phyloP scores from a whole-genome alignment of 2,329 filamentous ascomycete genomes.

The Magnaporthiopsis incrustans region DNA sequence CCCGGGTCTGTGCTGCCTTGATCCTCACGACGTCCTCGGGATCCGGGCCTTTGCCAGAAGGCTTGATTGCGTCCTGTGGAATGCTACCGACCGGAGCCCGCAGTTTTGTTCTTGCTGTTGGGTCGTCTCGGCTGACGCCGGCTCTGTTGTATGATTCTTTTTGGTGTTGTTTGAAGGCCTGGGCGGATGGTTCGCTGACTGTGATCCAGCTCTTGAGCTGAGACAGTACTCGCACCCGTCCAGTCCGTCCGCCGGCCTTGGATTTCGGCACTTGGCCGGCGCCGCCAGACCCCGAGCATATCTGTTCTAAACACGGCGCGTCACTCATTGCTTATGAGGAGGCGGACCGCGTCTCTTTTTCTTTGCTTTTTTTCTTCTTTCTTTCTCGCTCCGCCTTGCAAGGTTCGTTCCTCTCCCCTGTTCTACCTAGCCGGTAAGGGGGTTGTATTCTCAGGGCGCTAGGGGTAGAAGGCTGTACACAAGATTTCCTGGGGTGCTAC shows the following conservation, averaged over 20 bases:
- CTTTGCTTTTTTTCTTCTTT: no score
- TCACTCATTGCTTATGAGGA: neutral
- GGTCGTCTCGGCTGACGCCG: constrained; percentile 35
- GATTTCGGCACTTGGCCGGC: neutral
- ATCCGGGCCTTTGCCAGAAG: constrained; percentile 31
- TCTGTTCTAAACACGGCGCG: neutral
- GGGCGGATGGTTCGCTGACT: constrained; percentile 40
- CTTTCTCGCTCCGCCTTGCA: no score
- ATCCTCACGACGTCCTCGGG: constrained; percentile 35
- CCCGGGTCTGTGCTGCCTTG: constrained; percentile 24
- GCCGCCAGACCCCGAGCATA: no score
- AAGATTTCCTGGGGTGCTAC: no score
- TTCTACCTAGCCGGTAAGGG: neutral
- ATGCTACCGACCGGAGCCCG: constrained; percentile 37
- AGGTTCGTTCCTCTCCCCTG: neutral
- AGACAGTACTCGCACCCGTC: constrained; percentile 22
- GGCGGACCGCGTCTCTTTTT: neutral
- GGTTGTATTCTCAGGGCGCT: no score
- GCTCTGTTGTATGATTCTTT: constrained; percentile 33
- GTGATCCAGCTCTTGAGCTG: constrained; percentile 41
- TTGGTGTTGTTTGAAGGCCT: constrained; percentile 39
- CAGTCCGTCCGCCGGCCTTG: neutral
- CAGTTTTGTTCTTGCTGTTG: constrained; percentile 35
- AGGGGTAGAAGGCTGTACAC: no score
- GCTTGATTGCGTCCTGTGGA: constrained; percentile 37